A percentile compares a stretch with the other conserved stretches of the same genome.
Conservation (phyloP, 768 basidiomycete species). For the Amanita subjunquillea region DNA sequence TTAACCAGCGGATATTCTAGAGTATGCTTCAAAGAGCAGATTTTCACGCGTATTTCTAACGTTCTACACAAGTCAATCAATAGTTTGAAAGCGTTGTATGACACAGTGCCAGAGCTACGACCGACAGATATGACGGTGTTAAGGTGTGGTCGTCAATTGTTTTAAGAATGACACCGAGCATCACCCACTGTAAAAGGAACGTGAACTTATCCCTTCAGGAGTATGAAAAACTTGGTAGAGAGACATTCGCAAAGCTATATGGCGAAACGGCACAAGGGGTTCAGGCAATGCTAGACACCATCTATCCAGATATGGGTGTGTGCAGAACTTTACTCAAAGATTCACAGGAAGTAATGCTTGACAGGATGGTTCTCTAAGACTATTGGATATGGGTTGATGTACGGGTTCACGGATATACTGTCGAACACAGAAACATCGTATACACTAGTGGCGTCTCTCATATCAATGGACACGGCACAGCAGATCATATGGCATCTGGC, state of each 20-base stretch:
- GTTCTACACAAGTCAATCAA: conserved; percentile 41
- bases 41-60: neutral
- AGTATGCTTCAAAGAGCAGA: conserved; percentile 20
- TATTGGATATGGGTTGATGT: conserved; percentile 48
- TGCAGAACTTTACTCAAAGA: neutral
- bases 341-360: neutral
- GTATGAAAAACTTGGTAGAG: conserved; percentile 29
- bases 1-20: conserved; percentile 47
- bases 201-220: conserved; percentile 30
- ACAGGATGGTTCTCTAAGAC: conserved; percentile 44
- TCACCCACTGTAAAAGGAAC: conserved; percentile 20
- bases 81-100: conserved; percentile 37
- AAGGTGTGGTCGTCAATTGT: conserved; percentile 23
- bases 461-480: conserved; percentile 49
- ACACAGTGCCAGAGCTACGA: conserved; percentile 36
- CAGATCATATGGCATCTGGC: conserved; percentile 61
- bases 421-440: conserved; percentile 48
- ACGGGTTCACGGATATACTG: conserved; percentile 36
- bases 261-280: conserved; percentile 43
- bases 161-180: neutral
- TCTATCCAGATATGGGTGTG: conserved; percentile 60
- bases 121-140: conserved; percentile 35
- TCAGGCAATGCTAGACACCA: conserved; percentile 32
- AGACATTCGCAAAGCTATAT: conserved; percentile 39
- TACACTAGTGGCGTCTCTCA: conserved; percentile 48